Evolutionary conservation across 441 rosid genomes (phyloP), one percentile per base, ranked within the genome.

Genomic region (Dalechampia spathulata): DNA sequence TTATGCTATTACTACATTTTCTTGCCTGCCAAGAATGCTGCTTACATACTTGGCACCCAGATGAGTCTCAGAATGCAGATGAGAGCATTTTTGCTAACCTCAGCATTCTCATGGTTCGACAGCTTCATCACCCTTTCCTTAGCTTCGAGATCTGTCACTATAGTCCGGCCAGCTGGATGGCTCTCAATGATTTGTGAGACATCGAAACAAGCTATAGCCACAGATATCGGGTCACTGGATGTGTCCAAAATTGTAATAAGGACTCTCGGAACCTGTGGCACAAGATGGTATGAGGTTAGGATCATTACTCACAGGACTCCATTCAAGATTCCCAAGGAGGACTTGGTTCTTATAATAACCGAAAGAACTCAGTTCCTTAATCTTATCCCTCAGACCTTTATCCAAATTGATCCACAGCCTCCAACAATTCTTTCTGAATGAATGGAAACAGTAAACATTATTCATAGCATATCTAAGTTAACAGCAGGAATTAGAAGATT

Each of bases 291-390:
- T 37, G 15, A 34, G 25, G 30, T 69, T 22, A 61, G 85, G 81
- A 62, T 93, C 97, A 71, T 93, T 93, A 82, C 90, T 97, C 93
- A 93, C 78, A 36, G 97, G 94, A 66, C 89, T 83, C 99, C 99
- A 93, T 62, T 93, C 99, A 57, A 93, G 95, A 60, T 87, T 94
- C 27, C 96, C 97, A 32, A 87, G 97, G 54, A 90, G 96, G 67
- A 87, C 95, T 76, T 87, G 97, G 73, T 93, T 97, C 80, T 87
- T 93, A 68, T 93, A 93, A 67, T 90, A 90, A 41, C 87, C 96
- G 50, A 86, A 90, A 58, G 98, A 94, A 75, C 98, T 94, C 78
- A 90, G 70, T 64, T 79, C 84, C 86, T 71, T 86, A 51, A 94
- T 84, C 63, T 87, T 90, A 61, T 77, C 90, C 65, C 72, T 86